Evolutionary conservation across 768 basidiomycete species (phyloP).

Genomic region (Mycena metata): DNA sequence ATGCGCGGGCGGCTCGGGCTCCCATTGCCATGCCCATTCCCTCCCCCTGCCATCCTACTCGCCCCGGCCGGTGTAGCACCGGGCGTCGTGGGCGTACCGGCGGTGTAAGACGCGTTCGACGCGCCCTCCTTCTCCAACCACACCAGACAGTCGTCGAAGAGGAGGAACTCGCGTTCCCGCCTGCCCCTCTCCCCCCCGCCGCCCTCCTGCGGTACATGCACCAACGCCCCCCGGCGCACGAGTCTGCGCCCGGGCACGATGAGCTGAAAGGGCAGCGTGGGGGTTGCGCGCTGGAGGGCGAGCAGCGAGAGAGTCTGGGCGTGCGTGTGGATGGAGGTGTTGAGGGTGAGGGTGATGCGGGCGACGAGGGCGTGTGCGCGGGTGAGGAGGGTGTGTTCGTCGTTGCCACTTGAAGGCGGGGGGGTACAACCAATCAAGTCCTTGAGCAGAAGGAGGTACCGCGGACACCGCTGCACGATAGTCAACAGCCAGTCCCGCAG

Average conservation of each 20-base stretch:
- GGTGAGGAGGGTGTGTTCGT: conserved; percentile 74
- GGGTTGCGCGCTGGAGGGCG: conserved; percentile 83
- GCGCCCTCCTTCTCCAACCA: conserved; percentile 70
- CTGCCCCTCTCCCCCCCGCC: conserved; percentile 56
- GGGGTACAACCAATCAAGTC: conserved; percentile 82
- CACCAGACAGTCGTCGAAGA: conserved; percentile 86
- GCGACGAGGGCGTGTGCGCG: conserved; percentile 76
- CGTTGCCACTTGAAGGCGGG: conserved; percentile 69
- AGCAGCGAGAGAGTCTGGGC: conserved; percentile 81
- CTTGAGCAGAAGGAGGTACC: conserved; percentile 86
- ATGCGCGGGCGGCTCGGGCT: too few relatives aligned
- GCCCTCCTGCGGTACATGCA: conserved; percentile 62
- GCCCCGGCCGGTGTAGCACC: too few relatives aligned
- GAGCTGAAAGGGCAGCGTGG: conserved; percentile 82
- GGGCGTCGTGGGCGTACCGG: neutral
- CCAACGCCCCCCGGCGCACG: conserved; percentile 74
- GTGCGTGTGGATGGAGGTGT: conserved; percentile 84
- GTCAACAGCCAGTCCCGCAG: conserved; percentile 89
- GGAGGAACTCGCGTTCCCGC: conserved; percentile 77
- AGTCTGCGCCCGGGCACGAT: conserved; percentile 86
- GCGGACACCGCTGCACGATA: conserved; percentile 89
- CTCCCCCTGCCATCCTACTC: too few relatives aligned
- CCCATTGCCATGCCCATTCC: too few relatives aligned
- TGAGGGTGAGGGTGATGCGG: conserved; percentile 79
- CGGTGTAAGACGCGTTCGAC: conserved; percentile 9